Evolutionary conservation across 805 yeast species (phyloP).

Genomic region (Ogataea methanolica): DNA sequence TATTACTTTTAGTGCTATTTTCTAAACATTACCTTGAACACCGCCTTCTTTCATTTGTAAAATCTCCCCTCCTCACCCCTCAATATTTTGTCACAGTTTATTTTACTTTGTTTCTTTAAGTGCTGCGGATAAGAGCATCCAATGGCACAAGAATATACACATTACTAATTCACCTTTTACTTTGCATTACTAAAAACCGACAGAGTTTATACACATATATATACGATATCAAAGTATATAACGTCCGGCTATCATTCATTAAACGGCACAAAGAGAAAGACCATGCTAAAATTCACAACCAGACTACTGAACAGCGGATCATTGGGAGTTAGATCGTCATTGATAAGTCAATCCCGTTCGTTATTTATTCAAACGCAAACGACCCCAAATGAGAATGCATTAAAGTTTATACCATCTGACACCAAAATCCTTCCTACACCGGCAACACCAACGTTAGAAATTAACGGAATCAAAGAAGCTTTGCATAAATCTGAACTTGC

Average conservation of each 20-base stretch:
- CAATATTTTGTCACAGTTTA: neutral
- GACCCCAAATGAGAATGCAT: slow-evolving; percentile 83
- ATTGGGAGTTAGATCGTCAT: too few relatives aligned
- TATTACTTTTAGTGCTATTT: neutral
- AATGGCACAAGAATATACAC: neutral
- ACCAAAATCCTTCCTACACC: slow-evolving; percentile 59
- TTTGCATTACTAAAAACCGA: neutral
- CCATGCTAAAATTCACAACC: too few relatives aligned
- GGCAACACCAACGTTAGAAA: slow-evolving; percentile 58
- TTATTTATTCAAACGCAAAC: slow-evolving; percentile 76
- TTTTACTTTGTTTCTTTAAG: neutral
- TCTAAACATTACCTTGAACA: neutral
- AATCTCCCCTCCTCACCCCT: too few relatives aligned
- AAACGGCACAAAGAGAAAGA: too few relatives aligned
- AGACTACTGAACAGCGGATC: too few relatives aligned
- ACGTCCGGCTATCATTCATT: too few relatives aligned
- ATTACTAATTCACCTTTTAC: neutral
- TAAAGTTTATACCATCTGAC: slow-evolving; percentile 73
- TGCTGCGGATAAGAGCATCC: neutral
- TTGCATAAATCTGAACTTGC: slow-evolving; percentile 66
- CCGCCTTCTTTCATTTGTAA: too few relatives aligned
- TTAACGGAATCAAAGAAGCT: slow-evolving; percentile 72
- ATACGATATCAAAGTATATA: too few relatives aligned
- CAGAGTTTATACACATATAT: neutral
- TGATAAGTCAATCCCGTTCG: neutral